Percentiles rank a stretch among this genome's conserved stretches.
Conservation (phyloP, 768 basidiomycete species). For the Fibroporia radiculosa region DNA sequence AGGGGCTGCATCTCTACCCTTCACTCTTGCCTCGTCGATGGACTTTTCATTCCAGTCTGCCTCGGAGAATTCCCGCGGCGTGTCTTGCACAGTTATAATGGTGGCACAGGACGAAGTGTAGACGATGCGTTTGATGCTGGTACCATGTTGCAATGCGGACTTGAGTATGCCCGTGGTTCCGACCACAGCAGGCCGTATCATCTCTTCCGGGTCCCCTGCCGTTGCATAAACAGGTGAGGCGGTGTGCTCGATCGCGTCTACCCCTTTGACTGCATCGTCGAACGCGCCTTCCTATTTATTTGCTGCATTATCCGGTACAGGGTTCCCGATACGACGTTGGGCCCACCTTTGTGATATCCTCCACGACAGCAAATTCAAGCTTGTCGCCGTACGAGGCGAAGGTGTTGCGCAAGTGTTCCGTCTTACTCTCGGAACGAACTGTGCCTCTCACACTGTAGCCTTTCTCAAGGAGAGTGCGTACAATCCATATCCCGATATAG, state of each 20-base stretch:
- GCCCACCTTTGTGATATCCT: conserved; percentile 36
- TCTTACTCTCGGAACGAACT: conserved; percentile 35
- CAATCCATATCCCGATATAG: conserved; percentile 24
- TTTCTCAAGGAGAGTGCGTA: conserved; percentile 25
- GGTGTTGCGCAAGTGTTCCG: conserved; percentile 30
- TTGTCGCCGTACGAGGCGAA: conserved; percentile 28
- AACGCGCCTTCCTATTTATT: conserved; percentile 26
- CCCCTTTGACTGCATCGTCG: conserved; percentile 39
- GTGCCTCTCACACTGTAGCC: conserved; percentile 37
- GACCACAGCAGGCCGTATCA: conserved; percentile 62
- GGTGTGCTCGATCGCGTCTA: conserved; percentile 33
- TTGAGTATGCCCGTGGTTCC: conserved; percentile 60
- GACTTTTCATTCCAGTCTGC: conserved; percentile 52
- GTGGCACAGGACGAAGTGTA: conserved; percentile 58
- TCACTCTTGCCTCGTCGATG: conserved; percentile 40
- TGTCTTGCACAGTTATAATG: conserved; percentile 22
- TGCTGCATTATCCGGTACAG: not conserved
- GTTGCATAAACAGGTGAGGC: conserved; percentile 27
- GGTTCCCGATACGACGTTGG: too few species aligned
- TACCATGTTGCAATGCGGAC: conserved; percentile 41
- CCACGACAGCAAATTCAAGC: conserved; percentile 37
- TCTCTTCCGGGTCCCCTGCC: conserved; percentile 26
- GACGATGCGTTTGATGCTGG: conserved; percentile 56
- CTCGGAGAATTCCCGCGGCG: conserved; percentile 31
- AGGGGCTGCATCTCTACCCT: conserved; percentile 34